Evolutionary conservation across 2,329 filamentous ascomycete species (phyloP).

Genomic region (Colletotrichum sp.): DNA sequence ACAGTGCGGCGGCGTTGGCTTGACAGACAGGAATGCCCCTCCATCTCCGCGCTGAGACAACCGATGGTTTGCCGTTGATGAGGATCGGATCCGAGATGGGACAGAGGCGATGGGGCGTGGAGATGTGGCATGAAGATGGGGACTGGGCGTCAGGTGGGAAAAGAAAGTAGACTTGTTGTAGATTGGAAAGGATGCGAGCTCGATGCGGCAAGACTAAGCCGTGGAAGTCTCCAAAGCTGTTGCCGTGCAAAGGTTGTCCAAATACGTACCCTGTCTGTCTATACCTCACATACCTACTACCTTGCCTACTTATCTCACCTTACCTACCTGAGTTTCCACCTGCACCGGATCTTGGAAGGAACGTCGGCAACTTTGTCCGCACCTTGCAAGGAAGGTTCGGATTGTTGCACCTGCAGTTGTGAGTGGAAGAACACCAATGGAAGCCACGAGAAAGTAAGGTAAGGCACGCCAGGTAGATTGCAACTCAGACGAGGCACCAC

Average conservation of each 20-base stretch:
- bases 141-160: not conserved
- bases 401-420: not conserved
- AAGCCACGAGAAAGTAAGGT: not conserved
- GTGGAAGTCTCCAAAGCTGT: not conserved
- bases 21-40: not conserved
- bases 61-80: conserved; percentile 9
- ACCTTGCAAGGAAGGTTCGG: not conserved
- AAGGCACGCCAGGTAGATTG: not conserved
- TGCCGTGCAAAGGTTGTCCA: not conserved
- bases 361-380: not conserved
- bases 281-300: not conserved
- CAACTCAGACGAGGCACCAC: not conserved
- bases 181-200: not conserved
- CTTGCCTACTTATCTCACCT: not conserved
- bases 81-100: conserved; percentile 6
- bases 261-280: not conserved
- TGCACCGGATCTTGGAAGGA: not conserved
- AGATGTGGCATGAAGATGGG: not conserved
- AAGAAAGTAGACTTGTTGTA: not conserved
- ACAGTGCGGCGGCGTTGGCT: not conserved
- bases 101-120: not conserved
- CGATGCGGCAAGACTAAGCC: not conserved
- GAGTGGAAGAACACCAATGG: not conserved
- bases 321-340: not conserved
- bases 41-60: conserved; percentile 12